Evolutionary conservation across 345 rosid species (phyloP), one percentile per base, ranked within the genome.

Genomic region (Geranium rotundifolium): DNA sequence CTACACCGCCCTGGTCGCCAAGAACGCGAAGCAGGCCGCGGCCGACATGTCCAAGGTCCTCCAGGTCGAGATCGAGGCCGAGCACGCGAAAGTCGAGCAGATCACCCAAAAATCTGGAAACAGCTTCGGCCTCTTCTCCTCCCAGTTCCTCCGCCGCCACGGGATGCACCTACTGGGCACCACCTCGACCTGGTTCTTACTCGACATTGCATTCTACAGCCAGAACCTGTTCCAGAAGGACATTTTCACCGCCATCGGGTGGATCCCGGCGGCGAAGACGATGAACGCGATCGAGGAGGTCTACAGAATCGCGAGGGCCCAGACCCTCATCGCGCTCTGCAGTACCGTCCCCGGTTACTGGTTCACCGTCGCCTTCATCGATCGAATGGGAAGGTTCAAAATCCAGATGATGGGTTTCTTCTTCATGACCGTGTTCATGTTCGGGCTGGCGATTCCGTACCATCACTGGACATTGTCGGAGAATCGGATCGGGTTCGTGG

Each of bases 341-440:
- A 71, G 78, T 18, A 74, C 78, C 3, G 81, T 74, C 19, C 79
- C 79, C 0, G 79, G 81, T 0, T 77, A 77, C 65, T 74, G 81
- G 81, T 74, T 77, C 59, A 77, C 81, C 0, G 81, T 77, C 5
- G 76, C 71, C 1, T 65, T 77, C 17, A 77, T 74, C 3, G 79
- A 77, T 62, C 56, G 1, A 37, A 68, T 77, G 7, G 81, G 81
- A 13, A 54, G 81, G 52, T 77, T 77, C 34, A 19, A 67, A 4
- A 74, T 77, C 60, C 81, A 77, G 29, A 17, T 77, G 69, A 77
- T 77, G 75, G 75, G 81, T 0, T 77, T 77, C 69, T 73, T 77
- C 71, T 77, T 77, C 75, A 77, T 77, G 81, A 77, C 81, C 8
- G 77, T 77, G 57, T 77, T 77, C 23, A 77, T 77, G 77, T 76